Base-by-base conservation (phyloP, 116 monocot genomes). In the Dioscorea cayenensis region DNA sequence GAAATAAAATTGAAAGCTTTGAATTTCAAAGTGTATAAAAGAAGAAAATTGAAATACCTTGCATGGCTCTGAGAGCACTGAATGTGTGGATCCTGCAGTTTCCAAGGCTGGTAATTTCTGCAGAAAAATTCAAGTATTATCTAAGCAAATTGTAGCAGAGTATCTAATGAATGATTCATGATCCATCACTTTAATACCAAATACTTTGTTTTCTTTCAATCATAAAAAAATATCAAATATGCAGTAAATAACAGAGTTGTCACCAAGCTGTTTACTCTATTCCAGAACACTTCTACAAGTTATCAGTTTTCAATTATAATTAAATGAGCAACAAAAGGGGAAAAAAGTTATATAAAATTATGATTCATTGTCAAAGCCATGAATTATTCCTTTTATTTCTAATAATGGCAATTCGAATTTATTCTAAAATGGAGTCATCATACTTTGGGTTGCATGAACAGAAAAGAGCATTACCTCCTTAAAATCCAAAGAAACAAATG, bases 91-190 rank as follows among this genome's bases (percentile, higher is more conserved):
- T 7, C 36, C 27, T 13, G 35, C 36, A 67, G 64, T 55, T 64
- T 65, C 65, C 69, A 70, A 62, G 51, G 50, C 55, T 35, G 49
- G 70, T 25, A 64, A 49, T 64, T 64, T 65, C 71, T 77, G 65
- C 36, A 64, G 7, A 50, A 55, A n/a, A 0, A 16, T n/a, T 55
- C 55, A n/a, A 43, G 55, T n/a, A 55, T 52, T 55, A 55, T 16
- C 55, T 55, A 5, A 55, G 0, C 4, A 55, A 18, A 12, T 55
- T 18, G 17, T 16, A 55, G 16, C 17, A 16, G 2, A 55, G 55
- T 55, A 55, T 11, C 16, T 55, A 5, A n/a, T 18, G n/a, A 5
- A n/a, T 18, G n/a, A 55, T 3, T 18, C n/a, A n/a, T 55, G 14
- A 55, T 10, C 7, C 12, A 43, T 6, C 5, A 43, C 7, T 9